Evolutionary conservation across 345 rosid species (phyloP), one percentile per base, ranked within the genome.

Genomic region (Firmiana major): DNA sequence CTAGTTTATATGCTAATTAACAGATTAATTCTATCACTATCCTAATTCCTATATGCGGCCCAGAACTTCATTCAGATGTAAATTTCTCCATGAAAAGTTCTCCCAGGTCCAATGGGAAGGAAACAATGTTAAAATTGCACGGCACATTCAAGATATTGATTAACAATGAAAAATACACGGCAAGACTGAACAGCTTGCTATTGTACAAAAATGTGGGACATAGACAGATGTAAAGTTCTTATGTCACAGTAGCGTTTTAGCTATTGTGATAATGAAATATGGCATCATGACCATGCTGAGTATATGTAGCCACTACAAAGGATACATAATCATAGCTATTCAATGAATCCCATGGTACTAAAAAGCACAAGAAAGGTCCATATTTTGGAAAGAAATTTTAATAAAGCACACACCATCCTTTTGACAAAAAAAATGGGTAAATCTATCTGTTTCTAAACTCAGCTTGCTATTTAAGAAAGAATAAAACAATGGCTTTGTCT

Each of bases 381-480:
- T 26, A 26, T 1, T 60, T 24, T 24, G 38, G 19, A 60, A 60
- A 24, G 38, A 26, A 26, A 10, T 43, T 67, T 21, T 9, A 21
- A 22, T 21, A 43, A 36, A 67, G 48, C 2, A 67, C 3, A 42
- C n/a, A 10, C 15, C 60, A 19, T 28, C 45, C 2, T 53, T 71
- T 34, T 49, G 46, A 49, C 22, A 49, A 71, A 19, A 49, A 42
- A 4, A 11, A 67, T 11, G 26, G 6, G 3, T 5, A 12, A 28
- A 40, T 28, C 9, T 67, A 26, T 43, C 48, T 43, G 43, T 40
- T 22, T 42, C 24, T 40, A 22, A 58, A 59, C 15, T 73, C 48
- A 58, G 64, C 40, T 42, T 58, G 76, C 19, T 54, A 72, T 38
- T 38, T n/a, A 53, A 73, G 49, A 58, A 53, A 73, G 49, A 58